A percentile compares a stretch with the other conserved stretches of the same genome.
Conservation (phyloP, 2,329 filamentous ascomycete genomes). For the Clarireedia monteithiana region DNA sequence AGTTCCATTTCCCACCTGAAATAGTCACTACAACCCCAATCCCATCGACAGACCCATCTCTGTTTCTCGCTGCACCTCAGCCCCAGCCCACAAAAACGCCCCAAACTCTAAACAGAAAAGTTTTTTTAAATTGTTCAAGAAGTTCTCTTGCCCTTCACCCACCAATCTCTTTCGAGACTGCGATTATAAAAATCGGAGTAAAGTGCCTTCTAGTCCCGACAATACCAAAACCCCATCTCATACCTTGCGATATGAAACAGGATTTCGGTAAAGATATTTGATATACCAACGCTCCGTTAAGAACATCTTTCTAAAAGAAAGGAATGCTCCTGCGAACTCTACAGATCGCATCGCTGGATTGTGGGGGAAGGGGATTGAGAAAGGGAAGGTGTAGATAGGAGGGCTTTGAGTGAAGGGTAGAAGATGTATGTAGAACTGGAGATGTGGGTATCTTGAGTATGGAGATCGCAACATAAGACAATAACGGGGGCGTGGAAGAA, state of each 20-base stretch:
- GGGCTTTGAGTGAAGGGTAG: neutral
- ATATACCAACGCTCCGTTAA: slow-evolving; percentile 78
- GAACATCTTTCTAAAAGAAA: slow-evolving; percentile 60
- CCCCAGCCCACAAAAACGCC: no score
- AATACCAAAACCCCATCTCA: slow-evolving; percentile 10
- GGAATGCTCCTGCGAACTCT: slow-evolving; percentile 62
- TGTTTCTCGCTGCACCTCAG: no score
- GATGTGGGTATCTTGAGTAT: no score
- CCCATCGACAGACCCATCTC: no score
- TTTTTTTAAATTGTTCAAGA: slow-evolving; percentile 23
- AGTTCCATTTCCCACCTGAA: no score
- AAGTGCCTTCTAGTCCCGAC: slow-evolving; percentile 30
- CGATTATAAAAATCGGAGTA: slow-evolving; percentile 24
- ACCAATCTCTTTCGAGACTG: slow-evolving; percentile 27
- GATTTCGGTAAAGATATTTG: slow-evolving; percentile 9
- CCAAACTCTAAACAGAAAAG: no score
- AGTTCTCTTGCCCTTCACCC: slow-evolving; percentile 30
- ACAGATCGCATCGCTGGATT: slow-evolving; percentile 66
- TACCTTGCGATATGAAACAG: slow-evolving; percentile 9
- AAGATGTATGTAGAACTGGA: neutral
- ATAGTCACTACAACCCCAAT: no score
- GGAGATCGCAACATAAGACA: no score
- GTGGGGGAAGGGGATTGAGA: neutral
- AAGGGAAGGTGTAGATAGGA: slow-evolving; percentile 4
- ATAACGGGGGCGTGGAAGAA: no score